Evolutionary conservation across 768 basidiomycete genomes (phyloP), one percentile per base, ranked within the genome.

Genomic region (Paxillus ammoniavirescens): DNA sequence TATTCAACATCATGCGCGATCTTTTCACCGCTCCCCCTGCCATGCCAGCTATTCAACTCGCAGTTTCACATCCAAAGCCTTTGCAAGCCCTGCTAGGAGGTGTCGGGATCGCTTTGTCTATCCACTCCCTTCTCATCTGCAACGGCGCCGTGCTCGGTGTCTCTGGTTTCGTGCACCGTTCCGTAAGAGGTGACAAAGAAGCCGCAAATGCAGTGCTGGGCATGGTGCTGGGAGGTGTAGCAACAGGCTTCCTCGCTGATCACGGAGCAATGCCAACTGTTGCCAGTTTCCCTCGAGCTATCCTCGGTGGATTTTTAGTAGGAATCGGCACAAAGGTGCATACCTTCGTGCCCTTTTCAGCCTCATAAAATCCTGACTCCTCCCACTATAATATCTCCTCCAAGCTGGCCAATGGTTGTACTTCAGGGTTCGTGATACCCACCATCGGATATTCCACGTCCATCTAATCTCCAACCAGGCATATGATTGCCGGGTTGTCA

Each of bases 401-500:
- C 18, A 51, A 83, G 83, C 63, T 85, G 49, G 73, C 78, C 14
- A 83, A 82, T 53, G 84, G 84, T 21, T 86, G 84, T 63, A 85
- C 84, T 10, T 86, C 84, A 15, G 84, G 83, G 82, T 84, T 65
- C 21, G 63, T 48, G 18, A 40, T 36, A 18, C 28, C 41, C 33
- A 2, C 33, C 33, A 18, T 17, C 28, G 36, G 46, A 12, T 41
- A 21, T 41, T 50, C 14, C 37, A 31, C 41, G 28, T 30, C 8
- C 33, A 23, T 43, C 56, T 28, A 42, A 23, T 43, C 37, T 46
- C 42, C 47, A 26, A 49, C 5, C 50, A 84, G 84, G 43, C 84
- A 86, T 70, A 85, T 86, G 84, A 73, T 86, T 50, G 76, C 75
- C 54, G 84, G 84, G 30, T 49, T 84, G 40, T 80, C 83, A 37